These are phyloP conservation scores for Raphanus raphanistrum DNA, from an alignment of 345 rosid species.

Conservation along the genomic window DNA sequence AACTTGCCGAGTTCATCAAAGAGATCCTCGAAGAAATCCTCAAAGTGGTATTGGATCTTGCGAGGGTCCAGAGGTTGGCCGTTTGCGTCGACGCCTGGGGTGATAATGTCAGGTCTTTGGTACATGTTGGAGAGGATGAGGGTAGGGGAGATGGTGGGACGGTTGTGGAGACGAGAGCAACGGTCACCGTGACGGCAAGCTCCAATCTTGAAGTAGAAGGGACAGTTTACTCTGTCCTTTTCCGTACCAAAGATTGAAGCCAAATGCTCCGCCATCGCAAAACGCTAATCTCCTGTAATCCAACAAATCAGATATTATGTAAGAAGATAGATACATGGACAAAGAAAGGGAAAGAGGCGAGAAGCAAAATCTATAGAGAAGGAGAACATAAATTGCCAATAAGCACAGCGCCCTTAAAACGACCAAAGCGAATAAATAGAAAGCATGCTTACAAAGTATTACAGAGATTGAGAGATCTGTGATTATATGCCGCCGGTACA, in stretches of 20 bases:
- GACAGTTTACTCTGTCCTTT: slow-evolving; percentile 86
- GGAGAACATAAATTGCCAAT: neutral
- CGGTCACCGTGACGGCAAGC: slow-evolving; percentile 94
- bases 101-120: neutral
- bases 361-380: too few relatives aligned
- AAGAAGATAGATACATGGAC: too few relatives aligned
- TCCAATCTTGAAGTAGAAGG: slow-evolving; percentile 86
- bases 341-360: too few relatives aligned
- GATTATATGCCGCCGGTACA: slow-evolving; percentile 4
- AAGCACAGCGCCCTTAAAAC: neutral
- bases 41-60: slow-evolving; percentile 81
- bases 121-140: slow-evolving; percentile 65
- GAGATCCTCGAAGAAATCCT: slow-evolving; percentile 84
- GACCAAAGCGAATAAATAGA: slow-evolving; percentile 8
- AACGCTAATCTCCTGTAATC: slow-evolving; percentile 15
- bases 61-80: slow-evolving; percentile 75
- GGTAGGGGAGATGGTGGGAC: slow-evolving; percentile 80
- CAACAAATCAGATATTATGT: too few relatives aligned
- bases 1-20: slow-evolving; percentile 88
- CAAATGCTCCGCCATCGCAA: slow-evolving; percentile 62
- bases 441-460: slow-evolving; percentile 20
- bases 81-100: slow-evolving; percentile 51
- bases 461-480: slow-evolving; percentile 21
- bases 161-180: slow-evolving; percentile 85
- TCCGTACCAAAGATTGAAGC: slow-evolving; percentile 61